Percentiles rank a stretch among this genome's conserved stretches.
Evolutionary conservation across 768 basidiomycete species (phyloP).

Genomic region (Auricularia sp.): DNA sequence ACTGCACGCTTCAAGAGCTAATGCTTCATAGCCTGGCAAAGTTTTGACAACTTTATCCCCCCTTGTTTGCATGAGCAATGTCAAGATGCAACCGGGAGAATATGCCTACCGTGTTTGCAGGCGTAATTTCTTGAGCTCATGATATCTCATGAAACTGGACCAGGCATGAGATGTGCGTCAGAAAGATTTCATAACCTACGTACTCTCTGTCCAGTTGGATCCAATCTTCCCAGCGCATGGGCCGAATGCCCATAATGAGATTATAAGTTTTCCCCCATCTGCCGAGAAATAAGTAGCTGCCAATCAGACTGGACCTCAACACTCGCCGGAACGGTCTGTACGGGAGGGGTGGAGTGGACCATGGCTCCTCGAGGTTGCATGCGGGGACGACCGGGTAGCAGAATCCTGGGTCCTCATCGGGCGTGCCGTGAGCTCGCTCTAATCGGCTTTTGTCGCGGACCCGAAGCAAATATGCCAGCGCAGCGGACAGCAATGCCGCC

Average conservation of each 20-base stretch:
- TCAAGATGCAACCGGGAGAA: background rate
- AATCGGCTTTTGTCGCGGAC: background rate
- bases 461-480: background rate
- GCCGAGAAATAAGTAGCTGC: background rate
- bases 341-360: background rate
- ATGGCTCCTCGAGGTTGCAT: background rate
- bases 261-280: background rate
- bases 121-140: background rate
- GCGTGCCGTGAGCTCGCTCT: background rate
- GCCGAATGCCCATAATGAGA: background rate
- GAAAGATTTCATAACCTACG: background rate
- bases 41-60: background rate
- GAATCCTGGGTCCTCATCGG: background rate
- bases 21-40: background rate
- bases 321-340: background rate
- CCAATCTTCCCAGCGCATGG: background rate
- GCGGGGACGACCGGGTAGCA: background rate
- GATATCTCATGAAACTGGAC: background rate
- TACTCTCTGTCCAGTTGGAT: constrained; percentile 1
- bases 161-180: background rate
- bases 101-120: background rate
- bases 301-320: no score
- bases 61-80: background rate
- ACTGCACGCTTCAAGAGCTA: background rate
- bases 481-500: background rate